phyloP scores from a whole-genome alignment of 2,329 filamentous ascomycete genomes.

The Colletotrichum truncatum region DNA sequence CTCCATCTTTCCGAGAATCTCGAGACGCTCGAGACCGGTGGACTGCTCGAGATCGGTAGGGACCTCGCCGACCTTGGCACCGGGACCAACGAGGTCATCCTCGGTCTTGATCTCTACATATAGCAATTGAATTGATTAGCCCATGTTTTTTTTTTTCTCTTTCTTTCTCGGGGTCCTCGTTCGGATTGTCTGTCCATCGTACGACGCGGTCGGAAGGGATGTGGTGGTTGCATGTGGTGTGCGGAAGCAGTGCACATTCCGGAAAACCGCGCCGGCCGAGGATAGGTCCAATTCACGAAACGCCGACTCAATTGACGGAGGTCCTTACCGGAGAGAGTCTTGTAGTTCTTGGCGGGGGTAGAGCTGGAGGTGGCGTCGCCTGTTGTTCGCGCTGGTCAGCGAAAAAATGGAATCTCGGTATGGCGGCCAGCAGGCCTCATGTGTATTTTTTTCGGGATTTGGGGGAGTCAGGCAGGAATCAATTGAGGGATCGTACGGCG shows the following conservation, averaged over 20 bases:
- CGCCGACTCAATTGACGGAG: conserved; percentile 24
- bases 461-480: conserved; percentile 23
- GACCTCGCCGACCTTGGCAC: conserved; percentile 83
- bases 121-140: conserved; percentile 22
- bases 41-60: conserved; percentile 95
- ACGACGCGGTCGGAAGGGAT: conserved; percentile 26
- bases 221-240: background rate
- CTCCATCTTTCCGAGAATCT: conserved; percentile 99
- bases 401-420: conserved; percentile 16
- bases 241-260: background rate
- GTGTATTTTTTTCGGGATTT: conserved; percentile 18
- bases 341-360: conserved; percentile 50
- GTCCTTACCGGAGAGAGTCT: conserved; percentile 57
- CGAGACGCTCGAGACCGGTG: conserved; percentile 97
- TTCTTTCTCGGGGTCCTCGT: background rate
- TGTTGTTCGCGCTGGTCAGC: conserved; percentile 32
- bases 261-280: conserved; percentile 3
- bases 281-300: conserved; percentile 1
- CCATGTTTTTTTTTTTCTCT: too few relatives aligned
- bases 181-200: background rate
- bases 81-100: conserved; percentile 86
- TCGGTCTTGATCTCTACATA: conserved; percentile 80
- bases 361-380: conserved; percentile 50
- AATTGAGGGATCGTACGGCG: conserved; percentile 60
- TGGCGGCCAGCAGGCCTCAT: conserved; percentile 2